These are phyloP conservation scores for Talaromyces borbonicus DNA, from an alignment of 495 filamentous ascomycete genomes.

Conservation along the genomic window DNA sequence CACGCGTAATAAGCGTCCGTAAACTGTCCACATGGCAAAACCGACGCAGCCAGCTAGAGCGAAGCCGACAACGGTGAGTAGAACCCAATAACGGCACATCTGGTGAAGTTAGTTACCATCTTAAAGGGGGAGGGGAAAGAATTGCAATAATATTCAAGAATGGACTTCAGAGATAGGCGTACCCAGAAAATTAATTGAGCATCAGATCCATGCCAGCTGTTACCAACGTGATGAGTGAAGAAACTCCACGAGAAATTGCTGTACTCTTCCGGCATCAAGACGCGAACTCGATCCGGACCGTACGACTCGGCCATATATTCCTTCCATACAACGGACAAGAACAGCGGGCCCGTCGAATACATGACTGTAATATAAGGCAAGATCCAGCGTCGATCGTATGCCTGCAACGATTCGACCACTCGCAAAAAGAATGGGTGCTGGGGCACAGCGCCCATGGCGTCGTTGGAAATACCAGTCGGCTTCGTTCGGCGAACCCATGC, in stretches of 20 bases:
- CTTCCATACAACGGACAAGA: conserved; percentile 78
- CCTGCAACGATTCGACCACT: conserved; percentile 58
- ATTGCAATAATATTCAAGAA: too few relatives aligned
- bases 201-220: conserved; percentile 68
- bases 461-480: conserved; percentile 82
- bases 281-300: conserved; percentile 33
- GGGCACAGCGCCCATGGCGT: conserved; percentile 73
- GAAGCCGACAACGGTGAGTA: conserved; percentile 58
- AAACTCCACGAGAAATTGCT: conserved; percentile 64
- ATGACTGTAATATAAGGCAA: conserved; percentile 85
- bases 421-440: conserved; percentile 75
- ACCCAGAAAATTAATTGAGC: conserved; percentile 71
- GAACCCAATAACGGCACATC: conserved; percentile 66
- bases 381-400: conserved; percentile 66
- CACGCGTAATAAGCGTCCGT: conserved; percentile 38
- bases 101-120: conserved; percentile 3
- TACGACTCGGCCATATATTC: conserved; percentile 49
- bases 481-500: conserved; percentile 72
- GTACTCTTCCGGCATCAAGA: conserved; percentile 59
- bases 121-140: too few relatives aligned
- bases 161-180: conserved; percentile 18
- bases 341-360: conserved; percentile 78
- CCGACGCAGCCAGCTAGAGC: conserved; percentile 47
- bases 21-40: conserved; percentile 46
- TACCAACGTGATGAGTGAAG: conserved; percentile 65